phyloP scores from a whole-genome alignment of 2,329 filamentous ascomycete genomes.

The Pseudogymnoascus sp. region DNA sequence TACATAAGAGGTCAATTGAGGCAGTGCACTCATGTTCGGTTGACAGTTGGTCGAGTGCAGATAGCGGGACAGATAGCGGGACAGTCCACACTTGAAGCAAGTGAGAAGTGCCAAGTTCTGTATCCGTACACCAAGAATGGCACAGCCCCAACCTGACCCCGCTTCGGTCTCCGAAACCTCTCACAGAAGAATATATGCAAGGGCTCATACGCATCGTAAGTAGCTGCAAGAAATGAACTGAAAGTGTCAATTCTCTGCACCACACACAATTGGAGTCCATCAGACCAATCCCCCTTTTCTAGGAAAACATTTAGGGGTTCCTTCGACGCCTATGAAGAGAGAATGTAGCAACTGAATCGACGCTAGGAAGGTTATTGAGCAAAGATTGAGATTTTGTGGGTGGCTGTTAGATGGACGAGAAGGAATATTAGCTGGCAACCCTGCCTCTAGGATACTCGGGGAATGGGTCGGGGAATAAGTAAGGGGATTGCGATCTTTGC shows the following conservation, averaged over 20 bases:
- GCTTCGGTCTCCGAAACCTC: not conserved
- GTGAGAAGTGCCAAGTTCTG: not conserved
- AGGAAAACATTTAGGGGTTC: not conserved
- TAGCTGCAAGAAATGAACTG: not conserved
- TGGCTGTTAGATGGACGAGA: not conserved
- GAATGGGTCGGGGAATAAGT: not conserved
- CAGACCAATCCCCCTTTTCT: not conserved
- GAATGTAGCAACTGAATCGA: not conserved
- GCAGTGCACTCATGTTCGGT: not conserved
- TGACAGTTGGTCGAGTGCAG: not conserved
- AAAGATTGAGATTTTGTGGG: not conserved
- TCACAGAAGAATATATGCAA: not conserved
- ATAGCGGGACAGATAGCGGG: not conserved
- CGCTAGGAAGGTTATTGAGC: not conserved
- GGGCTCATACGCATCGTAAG: not conserved
- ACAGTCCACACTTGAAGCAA: not conserved
- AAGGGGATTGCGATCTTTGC: not conserved
- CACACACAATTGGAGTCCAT: not conserved
- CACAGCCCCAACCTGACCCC: not conserved
- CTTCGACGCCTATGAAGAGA: not conserved
- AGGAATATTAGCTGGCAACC: not conserved
- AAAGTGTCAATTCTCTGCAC: not conserved
- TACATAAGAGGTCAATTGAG: not conserved
- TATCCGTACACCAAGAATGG: not conserved
- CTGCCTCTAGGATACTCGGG: not conserved